phyloP scores from a whole-genome alignment of 805 yeast species.

The Cyberlindnera euphorbiiphila region DNA sequence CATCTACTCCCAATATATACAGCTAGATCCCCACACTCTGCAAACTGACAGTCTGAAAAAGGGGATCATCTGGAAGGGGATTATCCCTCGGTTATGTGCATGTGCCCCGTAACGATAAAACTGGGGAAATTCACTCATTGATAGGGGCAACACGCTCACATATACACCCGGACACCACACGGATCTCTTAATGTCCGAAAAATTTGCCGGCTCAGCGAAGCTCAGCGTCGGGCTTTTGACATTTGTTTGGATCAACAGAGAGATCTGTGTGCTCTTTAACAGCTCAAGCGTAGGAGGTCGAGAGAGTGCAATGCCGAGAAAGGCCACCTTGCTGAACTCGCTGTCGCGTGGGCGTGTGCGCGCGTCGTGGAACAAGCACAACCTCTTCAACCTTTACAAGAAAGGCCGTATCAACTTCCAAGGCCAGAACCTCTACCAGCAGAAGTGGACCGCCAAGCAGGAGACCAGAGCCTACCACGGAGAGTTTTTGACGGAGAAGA shows the following conservation, averaged over 20 bases:
- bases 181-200: not conserved
- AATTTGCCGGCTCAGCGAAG: slow-evolving; percentile 5
- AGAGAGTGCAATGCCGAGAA: slow-evolving; percentile 49
- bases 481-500: slow-evolving; percentile 80
- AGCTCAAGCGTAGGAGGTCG: not conserved
- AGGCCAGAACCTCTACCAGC: slow-evolving; percentile 76
- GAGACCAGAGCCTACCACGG: slow-evolving; percentile 96
- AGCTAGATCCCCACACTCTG: too few relatives aligned
- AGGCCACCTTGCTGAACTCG: slow-evolving; percentile 52
- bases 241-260: not conserved
- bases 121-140: too few relatives aligned
- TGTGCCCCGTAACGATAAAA: too few relatives aligned
- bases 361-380: slow-evolving; percentile 87
- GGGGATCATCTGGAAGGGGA: too few relatives aligned
- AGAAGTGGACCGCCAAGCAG: slow-evolving; percentile 86
- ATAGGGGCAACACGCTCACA: too few relatives aligned
- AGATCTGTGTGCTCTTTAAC: too few relatives aligned
- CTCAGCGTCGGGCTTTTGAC: slow-evolving; percentile 2
- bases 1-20: too few relatives aligned
- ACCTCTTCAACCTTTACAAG: slow-evolving; percentile 83
- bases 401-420: slow-evolving; percentile 52
- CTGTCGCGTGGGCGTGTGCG: slow-evolving; percentile 71
- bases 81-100: too few relatives aligned
- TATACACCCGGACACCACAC: slow-evolving; percentile 5
- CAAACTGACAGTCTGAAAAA: too few relatives aligned